Evolutionary conservation across 306 rosid genomes (phyloP), one percentile per base, ranked within the genome.

Genomic region (Sechiopsis laciniata): DNA sequence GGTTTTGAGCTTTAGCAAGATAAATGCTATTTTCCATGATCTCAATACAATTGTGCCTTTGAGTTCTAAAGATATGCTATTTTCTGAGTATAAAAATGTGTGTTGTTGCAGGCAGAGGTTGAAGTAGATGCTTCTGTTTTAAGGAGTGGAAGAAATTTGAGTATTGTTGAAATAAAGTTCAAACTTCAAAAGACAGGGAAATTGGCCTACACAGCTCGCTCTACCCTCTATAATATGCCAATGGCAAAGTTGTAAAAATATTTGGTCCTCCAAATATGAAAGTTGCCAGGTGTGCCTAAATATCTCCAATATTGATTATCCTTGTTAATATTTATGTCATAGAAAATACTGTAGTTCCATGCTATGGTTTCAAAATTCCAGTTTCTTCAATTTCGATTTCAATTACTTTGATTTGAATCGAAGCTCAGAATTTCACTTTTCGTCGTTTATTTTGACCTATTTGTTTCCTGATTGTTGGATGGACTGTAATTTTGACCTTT

Each of bases 111-210:
- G 98, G 86, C 89, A 16, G 96, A 90, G 78, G 88, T 90, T 78
- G 64, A 60, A 17, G 85, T 84, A 75, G 81, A 84, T 48, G 89
- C 85, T 63, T 77, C 83, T 15, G 85, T 93, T 55, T 87, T 88
- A 75, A 89, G 83, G 80, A 75, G 85, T 24, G 97, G 98, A 81
- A 85, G 88, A 86, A 93, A 86, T 68, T 75, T 93, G 80, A 84
- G 87, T 0, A 85, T 86, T n/a, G 79, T 93, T 50, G 76, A 83
- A 10, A 64, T 81, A 65, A 91, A 90, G 72, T 88, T 88, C 58
- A 90, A 82, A 75, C 74, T 80, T 67, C 81, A 84, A 84, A 72
- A 84, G 69, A 80, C 87, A 54, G 87, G 84, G 46, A 74, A 75
- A 48, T 73, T 87, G 87, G 13, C 80, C 55, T 93, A 86, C 73